Conservation (phyloP, 140 eudicot genomes). For the Cichorium intybus region DNA sequence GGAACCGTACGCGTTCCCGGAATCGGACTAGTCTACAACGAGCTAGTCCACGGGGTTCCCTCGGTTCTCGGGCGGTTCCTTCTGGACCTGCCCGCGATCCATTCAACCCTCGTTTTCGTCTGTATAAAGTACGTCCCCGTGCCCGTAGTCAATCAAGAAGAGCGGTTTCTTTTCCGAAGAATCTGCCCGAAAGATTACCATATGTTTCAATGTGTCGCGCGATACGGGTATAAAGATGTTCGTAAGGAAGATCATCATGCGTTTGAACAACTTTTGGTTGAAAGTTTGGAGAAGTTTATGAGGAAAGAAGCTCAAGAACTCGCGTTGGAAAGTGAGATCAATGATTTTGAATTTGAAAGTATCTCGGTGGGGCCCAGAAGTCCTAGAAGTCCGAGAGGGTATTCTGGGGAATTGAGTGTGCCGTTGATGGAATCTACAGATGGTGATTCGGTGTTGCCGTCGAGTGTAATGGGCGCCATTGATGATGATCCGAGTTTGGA, state of each 20-base stretch:
- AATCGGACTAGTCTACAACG: slow-evolving; percentile 79
- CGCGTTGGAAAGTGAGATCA: slow-evolving; percentile 49
- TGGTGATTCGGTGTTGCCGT: slow-evolving; percentile 42
- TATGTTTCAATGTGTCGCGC: slow-evolving; percentile 81
- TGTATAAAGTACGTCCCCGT: slow-evolving; percentile 90
- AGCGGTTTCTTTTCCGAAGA: slow-evolving; percentile 81
- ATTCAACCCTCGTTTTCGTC: slow-evolving; percentile 79
- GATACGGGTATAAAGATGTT: slow-evolving; percentile 89
- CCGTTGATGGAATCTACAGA: slow-evolving; percentile 51
- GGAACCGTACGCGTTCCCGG: slow-evolving; percentile 92
- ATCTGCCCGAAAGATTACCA: slow-evolving; percentile 92
- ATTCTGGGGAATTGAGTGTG: slow-evolving; percentile 43
- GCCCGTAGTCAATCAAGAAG: slow-evolving; percentile 93
- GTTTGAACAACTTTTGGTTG: slow-evolving; percentile 76
- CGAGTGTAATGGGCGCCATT: slow-evolving; percentile 48
- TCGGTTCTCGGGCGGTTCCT: slow-evolving; percentile 77
- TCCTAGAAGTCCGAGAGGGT: slow-evolving; percentile 46
- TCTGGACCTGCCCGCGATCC: slow-evolving; percentile 84
- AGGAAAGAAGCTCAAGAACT: slow-evolving; percentile 78
- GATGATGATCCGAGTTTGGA: slow-evolving; percentile 86
- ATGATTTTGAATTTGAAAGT: slow-evolving; percentile 48
- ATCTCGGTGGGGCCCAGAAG: slow-evolving; percentile 27
- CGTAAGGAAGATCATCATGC: slow-evolving; percentile 87
- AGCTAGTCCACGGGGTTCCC: slow-evolving; percentile 89
- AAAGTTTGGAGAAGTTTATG: slow-evolving; percentile 72